Evolutionary conservation across 805 yeast species (phyloP).

Genomic region (Wickerhamiella nectarea): DNA sequence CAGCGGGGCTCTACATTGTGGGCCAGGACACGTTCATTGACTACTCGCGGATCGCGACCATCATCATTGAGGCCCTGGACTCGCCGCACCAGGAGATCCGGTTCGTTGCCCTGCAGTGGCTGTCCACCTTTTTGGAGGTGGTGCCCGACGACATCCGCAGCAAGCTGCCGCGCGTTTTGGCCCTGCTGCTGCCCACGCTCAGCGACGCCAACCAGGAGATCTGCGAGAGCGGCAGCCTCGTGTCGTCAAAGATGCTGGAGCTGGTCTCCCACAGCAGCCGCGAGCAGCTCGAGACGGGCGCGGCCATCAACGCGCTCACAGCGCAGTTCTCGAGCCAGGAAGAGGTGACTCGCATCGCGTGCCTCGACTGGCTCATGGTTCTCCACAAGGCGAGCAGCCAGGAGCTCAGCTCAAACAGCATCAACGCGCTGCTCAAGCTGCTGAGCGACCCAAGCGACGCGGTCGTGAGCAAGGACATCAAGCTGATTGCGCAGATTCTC

Average conservation of each 20-base stretch:
- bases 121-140: slow-evolving; percentile 54
- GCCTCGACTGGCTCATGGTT: slow-evolving; percentile 80
- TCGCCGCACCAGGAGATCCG: slow-evolving; percentile 65
- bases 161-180: slow-evolving; percentile 59
- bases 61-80: slow-evolving; percentile 67
- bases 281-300: slow-evolving; percentile 31
- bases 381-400: slow-evolving; percentile 48
- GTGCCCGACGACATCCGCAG: slow-evolving; percentile 65
- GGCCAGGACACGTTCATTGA: slow-evolving; percentile 77
- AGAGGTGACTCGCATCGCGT: slow-evolving; percentile 69
- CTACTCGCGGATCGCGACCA: slow-evolving; percentile 65
- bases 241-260: slow-evolving; percentile 44
- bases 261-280: slow-evolving; percentile 32
- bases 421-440: slow-evolving; percentile 65
- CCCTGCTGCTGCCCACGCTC: slow-evolving; percentile 51
- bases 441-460: slow-evolving; percentile 59
- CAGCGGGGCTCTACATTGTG: slow-evolving; percentile 40
- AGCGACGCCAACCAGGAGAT: slow-evolving; percentile 39
- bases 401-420: slow-evolving; percentile 40
- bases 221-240: slow-evolving; percentile 39
- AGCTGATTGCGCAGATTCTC: slow-evolving; percentile 59
- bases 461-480: slow-evolving; percentile 61
- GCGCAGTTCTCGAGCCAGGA: slow-evolving; percentile 60
- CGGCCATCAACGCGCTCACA: slow-evolving; percentile 59
- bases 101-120: slow-evolving; percentile 69